A percentile compares a stretch with the other conserved stretches of the same genome.
These are phyloP conservation scores for Marasmius oreades DNA, from an alignment of 1,284 basidiomycete genomes.

Conservation along the genomic window DNA sequence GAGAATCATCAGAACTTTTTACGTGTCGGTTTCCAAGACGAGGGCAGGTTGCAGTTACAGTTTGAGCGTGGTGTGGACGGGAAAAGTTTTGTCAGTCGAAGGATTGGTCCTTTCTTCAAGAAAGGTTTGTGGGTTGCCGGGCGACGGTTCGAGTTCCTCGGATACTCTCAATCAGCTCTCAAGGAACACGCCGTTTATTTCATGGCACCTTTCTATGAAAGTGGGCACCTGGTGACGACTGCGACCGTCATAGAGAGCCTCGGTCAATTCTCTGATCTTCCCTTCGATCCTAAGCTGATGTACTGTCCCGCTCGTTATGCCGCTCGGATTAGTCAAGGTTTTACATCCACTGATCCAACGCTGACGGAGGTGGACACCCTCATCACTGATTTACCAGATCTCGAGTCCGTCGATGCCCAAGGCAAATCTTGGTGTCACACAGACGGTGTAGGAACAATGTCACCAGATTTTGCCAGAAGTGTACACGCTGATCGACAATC, in stretches of 20 bases:
- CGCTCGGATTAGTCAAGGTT: slow-evolving; percentile 68
- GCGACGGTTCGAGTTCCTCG: slow-evolving; percentile 52
- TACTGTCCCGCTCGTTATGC: slow-evolving; percentile 67
- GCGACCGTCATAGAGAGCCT: slow-evolving; percentile 46
- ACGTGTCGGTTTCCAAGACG: slow-evolving; percentile 62
- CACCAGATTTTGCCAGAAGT: slow-evolving; percentile 47
- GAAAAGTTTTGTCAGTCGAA: slow-evolving; percentile 37
- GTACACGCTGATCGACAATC: slow-evolving; percentile 45
- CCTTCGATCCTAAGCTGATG: slow-evolving; percentile 43
- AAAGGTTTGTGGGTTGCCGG: slow-evolving; percentile 48
- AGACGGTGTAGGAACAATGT: slow-evolving; percentile 70
- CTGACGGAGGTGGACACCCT: slow-evolving; percentile 53
- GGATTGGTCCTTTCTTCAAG: slow-evolving; percentile 40
- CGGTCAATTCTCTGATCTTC: slow-evolving; percentile 47
- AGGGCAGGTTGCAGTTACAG: slow-evolving; percentile 45
- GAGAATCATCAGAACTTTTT: slow-evolving; percentile 53
- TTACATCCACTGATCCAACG: slow-evolving; percentile 67
- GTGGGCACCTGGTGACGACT: slow-evolving; percentile 33
- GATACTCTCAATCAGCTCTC: slow-evolving; percentile 53
- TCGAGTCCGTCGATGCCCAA: slow-evolving; percentile 27
- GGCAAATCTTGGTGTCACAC: slow-evolving; percentile 47
- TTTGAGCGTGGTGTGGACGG: slow-evolving; percentile 52
- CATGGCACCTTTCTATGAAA: slow-evolving; percentile 43
- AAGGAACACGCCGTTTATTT: slow-evolving; percentile 49
- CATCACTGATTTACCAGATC: slow-evolving; percentile 36